Base-by-base conservation (phyloP, 2,329 filamentous ascomycete genomes). In the Alternaria postmessia region DNA sequence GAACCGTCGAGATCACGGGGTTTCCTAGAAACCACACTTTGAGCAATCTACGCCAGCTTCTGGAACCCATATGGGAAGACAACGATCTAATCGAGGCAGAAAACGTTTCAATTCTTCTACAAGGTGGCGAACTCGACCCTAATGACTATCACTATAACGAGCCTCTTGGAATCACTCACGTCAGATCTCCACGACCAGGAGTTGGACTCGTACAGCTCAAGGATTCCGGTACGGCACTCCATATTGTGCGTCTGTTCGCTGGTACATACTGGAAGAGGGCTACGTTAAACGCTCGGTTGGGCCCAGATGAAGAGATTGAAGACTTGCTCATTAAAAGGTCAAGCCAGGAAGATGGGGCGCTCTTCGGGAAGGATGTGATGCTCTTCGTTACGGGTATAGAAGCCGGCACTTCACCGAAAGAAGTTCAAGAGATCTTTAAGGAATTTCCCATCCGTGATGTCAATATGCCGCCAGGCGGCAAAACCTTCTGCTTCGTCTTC, bases 181-280 rank as follows among this genome's bases (percentile, higher is more conserved):
- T 7, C 3, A 38, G 7, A 8, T 34, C 16, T 0, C 2, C 14
- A 1, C 0, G 24, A n/a, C 30, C 30, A 5, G 49, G 49, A 30
- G 20, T 42, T 24, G 24, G 24, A 24, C 24, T 24, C 24, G 24
- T 24, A 24, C 24, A 24, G 24, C 24, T 24, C 24, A 24, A 24
- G 24, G 24, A 24, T 24, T 2, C 6, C 24, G 0, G 24, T 1
- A 1, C 24, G 24, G 24, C 24, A 24, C 24, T 0, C n/a, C 7
- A 2, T 1, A 5, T 52, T 1, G 18, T 52, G 20, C 18, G 0
- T 1, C 12, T 11, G 4, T 26, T 22, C 12, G 38, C 7, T 24
- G 12, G 49, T n/a, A 52, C 36, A 1, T 52, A 52, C n/a, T 52
- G 49, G 49, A 42, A 42, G 38, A 42, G 24, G 3, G 38, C n/a